Evolutionary conservation across 305 asterid genomes (phyloP).

Genomic region (Solanum hybrid): DNA sequence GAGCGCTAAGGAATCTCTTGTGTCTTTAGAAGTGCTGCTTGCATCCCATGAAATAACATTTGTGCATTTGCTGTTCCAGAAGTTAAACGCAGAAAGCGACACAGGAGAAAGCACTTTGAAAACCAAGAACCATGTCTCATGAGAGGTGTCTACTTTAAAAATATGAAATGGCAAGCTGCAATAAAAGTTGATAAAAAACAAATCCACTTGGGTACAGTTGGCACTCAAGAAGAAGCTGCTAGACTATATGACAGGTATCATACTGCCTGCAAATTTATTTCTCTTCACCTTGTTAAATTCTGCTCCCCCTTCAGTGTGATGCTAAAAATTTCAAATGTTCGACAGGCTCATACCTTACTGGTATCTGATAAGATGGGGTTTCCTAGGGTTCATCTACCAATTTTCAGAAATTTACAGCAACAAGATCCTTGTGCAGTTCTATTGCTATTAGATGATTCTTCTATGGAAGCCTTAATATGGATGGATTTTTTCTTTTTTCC

Average conservation of each 20-base stretch:
- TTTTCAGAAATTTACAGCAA: neutral
- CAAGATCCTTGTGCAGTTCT: neutral
- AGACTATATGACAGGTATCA: constrained; percentile 78
- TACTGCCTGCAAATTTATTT: neutral
- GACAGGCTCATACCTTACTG: neutral
- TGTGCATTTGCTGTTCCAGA: constrained; percentile 25
- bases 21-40: neutral
- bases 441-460: neutral
- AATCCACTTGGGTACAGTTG: constrained; percentile 95
- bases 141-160: constrained; percentile 95
- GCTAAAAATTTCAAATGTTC: neutral
- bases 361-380: constrained; percentile 1
- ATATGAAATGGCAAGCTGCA: constrained; percentile 99
- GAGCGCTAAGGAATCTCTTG: neutral
- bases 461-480: neutral
- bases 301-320: neutral
- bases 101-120: constrained; percentile 82
- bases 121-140: constrained; percentile 67
- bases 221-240: constrained; percentile 96
- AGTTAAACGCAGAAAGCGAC: constrained; percentile 76
- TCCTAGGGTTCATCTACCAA: neutral
- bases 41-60: neutral
- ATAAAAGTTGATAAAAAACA: constrained; percentile 96
- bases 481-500: neutral
- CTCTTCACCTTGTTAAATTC: neutral